Evolutionary conservation across 1,284 basidiomycete species (phyloP).

Genomic region (Apiotrichum veenhuisii): DNA sequence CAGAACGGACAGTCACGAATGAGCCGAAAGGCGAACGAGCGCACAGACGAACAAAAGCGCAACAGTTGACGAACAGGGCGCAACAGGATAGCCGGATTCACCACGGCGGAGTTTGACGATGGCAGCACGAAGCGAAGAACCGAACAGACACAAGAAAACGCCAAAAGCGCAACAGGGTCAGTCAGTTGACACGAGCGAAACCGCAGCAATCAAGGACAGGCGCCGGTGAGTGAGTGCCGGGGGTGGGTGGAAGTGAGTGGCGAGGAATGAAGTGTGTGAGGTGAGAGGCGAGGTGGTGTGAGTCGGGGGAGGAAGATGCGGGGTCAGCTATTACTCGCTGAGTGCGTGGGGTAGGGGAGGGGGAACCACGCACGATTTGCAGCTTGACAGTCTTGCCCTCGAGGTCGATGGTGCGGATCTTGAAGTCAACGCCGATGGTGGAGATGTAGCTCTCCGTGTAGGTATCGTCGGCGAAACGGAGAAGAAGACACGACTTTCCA

Average conservation of each 20-base stretch:
- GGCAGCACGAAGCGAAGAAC: conserved; percentile 6
- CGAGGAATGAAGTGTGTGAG: background rate
- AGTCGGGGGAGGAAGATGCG: conserved; percentile 15
- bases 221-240: conserved; percentile 1
- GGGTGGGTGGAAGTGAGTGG: background rate
- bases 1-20: background rate
- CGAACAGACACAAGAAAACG: conserved; percentile 7
- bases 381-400: conserved; percentile 99
- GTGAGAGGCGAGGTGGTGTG: conserved; percentile 6
- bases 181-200: conserved; percentile 9
- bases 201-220: background rate
- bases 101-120: background rate
- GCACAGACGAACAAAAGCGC: background rate
- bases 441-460: conserved; percentile 99
- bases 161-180: conserved; percentile 13
- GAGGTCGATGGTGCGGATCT: conserved; percentile 99
- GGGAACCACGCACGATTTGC: conserved; percentile 75
- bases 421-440: conserved; percentile 99
- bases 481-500: conserved; percentile 93
- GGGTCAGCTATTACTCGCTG: conserved; percentile 29
- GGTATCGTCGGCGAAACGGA: conserved; percentile 98
- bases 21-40: background rate
- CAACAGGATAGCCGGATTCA: background rate
- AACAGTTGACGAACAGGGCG: background rate
- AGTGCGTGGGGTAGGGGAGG: conserved; percentile 23